Evolutionary conservation across 228 moss, liverwort and hornwort genomes (phyloP), one percentile per base, ranked within the genome.

Genomic region (Sphagnum magellanicum): DNA sequence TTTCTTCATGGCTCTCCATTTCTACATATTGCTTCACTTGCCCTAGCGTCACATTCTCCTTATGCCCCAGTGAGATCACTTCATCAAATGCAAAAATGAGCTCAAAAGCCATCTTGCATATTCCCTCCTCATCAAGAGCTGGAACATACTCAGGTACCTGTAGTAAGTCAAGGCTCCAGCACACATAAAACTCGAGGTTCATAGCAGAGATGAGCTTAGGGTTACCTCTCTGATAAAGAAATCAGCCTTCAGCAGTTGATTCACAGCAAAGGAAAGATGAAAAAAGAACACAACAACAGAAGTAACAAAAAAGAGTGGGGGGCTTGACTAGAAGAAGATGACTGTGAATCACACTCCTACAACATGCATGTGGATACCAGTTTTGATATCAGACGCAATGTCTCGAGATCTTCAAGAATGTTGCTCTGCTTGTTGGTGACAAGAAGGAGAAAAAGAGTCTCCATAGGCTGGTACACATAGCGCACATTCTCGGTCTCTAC

Each of bases 401-500:
- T 98, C 52, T 98, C 98, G 6, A 94, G 93, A 90, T 98, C 94
- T 79, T 98, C 94, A 52, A 98, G 80, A 71, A 98, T 98, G 77
- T 98, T 98, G 86, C 98, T 98, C 75, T 94, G 92, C 78, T 94
- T 98, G 76, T 94, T 98, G 51, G 94, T 94, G 57, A 98, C 94
- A 76, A 98, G 81, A 68, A 98, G 92, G 73, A 98, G 86, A 78
- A 92, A 98, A 66, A 98, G 81, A 10, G 90, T 85, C 84, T 98
- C 98, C 94, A 98, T 98, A 64, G 97, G 93, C 72, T 98, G 93
- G 67, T 98, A 98, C 64, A 98, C 97, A 71, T 93, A 98, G 66
- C 93, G 91, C 50, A 98, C 93, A 76, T 98, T 98, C 72, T 98
- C 97, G 14, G 93, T 93, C 88, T 93, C 93, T 49, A 98, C 93